phyloP scores from a whole-genome alignment of 495 filamentous ascomycete species.

The Aspergillus diversus region DNA sequence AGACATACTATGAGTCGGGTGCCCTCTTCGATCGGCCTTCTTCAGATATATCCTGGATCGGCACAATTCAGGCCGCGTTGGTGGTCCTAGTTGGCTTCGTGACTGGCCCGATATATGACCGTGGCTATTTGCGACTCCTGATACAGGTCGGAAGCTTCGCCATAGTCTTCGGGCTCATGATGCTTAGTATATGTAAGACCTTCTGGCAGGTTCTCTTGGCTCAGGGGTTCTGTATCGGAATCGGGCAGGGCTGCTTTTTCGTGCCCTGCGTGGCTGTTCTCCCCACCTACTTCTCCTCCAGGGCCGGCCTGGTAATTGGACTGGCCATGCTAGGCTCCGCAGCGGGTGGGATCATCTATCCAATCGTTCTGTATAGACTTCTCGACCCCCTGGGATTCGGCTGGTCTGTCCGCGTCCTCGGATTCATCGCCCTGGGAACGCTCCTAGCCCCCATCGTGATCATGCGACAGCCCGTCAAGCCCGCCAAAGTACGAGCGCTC shows the following conservation, averaged over 20 bases:
- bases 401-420: conserved; percentile 32
- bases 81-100: conserved; percentile 58
- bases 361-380: conserved; percentile 31
- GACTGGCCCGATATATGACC: conserved; percentile 60
- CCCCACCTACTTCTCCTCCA: conserved; percentile 40
- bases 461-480: conserved; percentile 26
- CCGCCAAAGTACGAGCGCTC: conserved; percentile 13
- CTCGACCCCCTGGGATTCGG: conserved; percentile 28
- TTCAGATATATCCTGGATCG: conserved; percentile 53
- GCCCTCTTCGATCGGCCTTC: conserved; percentile 33
- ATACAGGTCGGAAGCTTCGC: conserved; percentile 36
- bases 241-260: conserved; percentile 41
- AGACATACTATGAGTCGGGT: conserved; percentile 31
- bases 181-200: conserved; percentile 37
- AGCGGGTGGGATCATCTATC: conserved; percentile 43
- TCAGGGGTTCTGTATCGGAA: conserved; percentile 42
- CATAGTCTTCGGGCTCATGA: conserved; percentile 47
- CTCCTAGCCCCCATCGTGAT: conserved; percentile 42
- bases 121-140: conserved; percentile 56
- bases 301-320: conserved; percentile 33
- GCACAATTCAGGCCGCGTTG: conserved; percentile 57
- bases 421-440: conserved; percentile 43
- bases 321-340: conserved; percentile 35
- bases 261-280: conserved; percentile 39
- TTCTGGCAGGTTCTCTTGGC: conserved; percentile 42